phyloP scores from a whole-genome alignment of 805 yeast genomes.

The Dipodascopsis tothii region DNA sequence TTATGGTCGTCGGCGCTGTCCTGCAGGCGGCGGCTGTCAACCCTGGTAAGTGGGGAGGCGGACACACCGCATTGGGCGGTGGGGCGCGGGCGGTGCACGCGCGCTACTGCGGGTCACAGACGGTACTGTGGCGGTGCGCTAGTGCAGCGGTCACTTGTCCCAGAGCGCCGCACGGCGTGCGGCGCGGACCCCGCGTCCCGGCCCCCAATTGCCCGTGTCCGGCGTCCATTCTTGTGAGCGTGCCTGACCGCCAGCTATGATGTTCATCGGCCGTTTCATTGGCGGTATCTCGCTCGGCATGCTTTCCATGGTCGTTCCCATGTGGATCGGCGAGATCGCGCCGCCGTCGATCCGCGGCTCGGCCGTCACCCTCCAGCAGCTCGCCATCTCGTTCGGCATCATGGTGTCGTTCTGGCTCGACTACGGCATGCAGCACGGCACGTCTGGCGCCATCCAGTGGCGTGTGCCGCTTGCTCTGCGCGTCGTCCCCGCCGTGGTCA shows the following conservation, averaged over 20 bases:
- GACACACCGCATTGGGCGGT: neutral
- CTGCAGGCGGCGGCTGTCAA: conserved; percentile 17
- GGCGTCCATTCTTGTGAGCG: too few relatives aligned
- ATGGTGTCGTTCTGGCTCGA: conserved; percentile 33
- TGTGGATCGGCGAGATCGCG: conserved; percentile 26
- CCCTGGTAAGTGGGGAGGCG: conserved; percentile 1
- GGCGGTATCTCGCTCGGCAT: conserved; percentile 51
- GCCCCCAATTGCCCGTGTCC: too few relatives aligned
- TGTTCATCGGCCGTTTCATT: conserved; percentile 46
- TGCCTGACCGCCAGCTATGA: conserved; percentile 11
- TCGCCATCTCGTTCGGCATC: conserved; percentile 31
- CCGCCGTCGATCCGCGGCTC: conserved; percentile 27
- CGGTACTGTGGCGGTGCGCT: too few relatives aligned
- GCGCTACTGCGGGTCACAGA: too few relatives aligned
- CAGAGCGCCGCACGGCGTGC: too few relatives aligned
- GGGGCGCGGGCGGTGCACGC: too few relatives aligned
- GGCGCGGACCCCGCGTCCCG: too few relatives aligned
- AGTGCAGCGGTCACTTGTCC: too few relatives aligned
- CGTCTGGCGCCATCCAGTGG: conserved; percentile 30
- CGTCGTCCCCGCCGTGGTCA: conserved; percentile 41
- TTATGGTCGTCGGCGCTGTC: conserved; percentile 16
- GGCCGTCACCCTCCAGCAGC: conserved; percentile 25
- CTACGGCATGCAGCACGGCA: conserved; percentile 38
- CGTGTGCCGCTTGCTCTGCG: conserved; percentile 46
- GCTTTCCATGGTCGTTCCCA: conserved; percentile 43